Percentiles rank a stretch among this genome's conserved stretches.
phyloP scores from a whole-genome alignment of 768 basidiomycete genomes.

The Lactifluus volemus region DNA sequence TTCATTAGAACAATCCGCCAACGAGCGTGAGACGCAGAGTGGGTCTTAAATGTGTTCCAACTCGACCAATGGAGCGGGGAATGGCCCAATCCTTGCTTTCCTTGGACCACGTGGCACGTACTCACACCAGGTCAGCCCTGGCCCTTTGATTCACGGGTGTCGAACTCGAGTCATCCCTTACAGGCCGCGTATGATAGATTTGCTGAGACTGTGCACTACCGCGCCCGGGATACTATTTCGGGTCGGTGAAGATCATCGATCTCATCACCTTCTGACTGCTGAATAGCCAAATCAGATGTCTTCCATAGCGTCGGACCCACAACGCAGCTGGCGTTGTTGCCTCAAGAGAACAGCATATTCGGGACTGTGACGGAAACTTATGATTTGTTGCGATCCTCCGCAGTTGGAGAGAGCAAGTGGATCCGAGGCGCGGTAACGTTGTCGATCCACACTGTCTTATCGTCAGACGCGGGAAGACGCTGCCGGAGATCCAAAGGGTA shows the following conservation, averaged over 20 bases:
- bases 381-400: slow-evolving; percentile 43
- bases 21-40: not conserved
- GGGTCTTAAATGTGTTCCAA: not conserved
- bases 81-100: slow-evolving; percentile 35
- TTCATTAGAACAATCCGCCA: not conserved
- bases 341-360: slow-evolving; percentile 73
- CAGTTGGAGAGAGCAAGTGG: slow-evolving; percentile 35
- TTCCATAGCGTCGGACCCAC: slow-evolving; percentile 41
- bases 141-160: slow-evolving; percentile 21
- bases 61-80: not conserved
- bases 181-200: slow-evolving; percentile 44
- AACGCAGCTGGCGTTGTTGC: slow-evolving; percentile 53
- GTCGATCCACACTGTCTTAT: slow-evolving; percentile 60
- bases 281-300: slow-evolving; percentile 38
- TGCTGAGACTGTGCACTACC: slow-evolving; percentile 36
- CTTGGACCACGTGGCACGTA: slow-evolving; percentile 67
- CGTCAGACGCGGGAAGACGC: slow-evolving; percentile 46
- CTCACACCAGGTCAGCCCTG: slow-evolving; percentile 46
- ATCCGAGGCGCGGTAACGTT: slow-evolving; percentile 53
- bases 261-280: not conserved
- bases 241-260: slow-evolving; percentile 15
- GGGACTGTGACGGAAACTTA: slow-evolving; percentile 71
- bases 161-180: not conserved
- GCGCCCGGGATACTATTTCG: slow-evolving; percentile 11
- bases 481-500: slow-evolving; percentile 47